These are phyloP conservation scores for Auricularia heimuer DNA, from an alignment of 768 basidiomycete genomes.

Conservation along the genomic window DNA sequence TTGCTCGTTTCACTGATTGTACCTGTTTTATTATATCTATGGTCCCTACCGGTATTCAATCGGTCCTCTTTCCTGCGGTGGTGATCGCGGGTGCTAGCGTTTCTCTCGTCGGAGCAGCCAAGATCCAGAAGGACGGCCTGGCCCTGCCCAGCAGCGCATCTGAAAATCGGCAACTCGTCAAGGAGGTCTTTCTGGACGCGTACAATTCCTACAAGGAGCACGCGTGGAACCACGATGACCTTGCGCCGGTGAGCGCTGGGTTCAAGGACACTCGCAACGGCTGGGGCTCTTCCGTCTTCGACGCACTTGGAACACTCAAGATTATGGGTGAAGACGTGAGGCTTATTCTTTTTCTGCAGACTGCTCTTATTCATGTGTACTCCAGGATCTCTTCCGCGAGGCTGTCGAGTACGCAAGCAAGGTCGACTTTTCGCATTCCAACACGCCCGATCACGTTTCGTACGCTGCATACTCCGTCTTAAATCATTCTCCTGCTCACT, in stretches of 20 bases:
- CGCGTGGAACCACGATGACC: constrained; percentile 20
- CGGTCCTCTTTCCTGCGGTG: neutral
- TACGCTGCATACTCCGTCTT: neutral
- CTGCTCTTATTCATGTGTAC: neutral
- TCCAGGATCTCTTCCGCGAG: constrained; percentile 43
- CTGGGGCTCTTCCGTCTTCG: constrained; percentile 56
- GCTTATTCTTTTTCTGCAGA: neutral
- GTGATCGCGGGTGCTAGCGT: neutral
- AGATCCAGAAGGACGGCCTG: constrained; percentile 37
- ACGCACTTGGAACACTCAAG: constrained; percentile 52
- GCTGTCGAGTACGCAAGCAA: constrained; percentile 41
- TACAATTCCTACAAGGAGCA: constrained; percentile 41
- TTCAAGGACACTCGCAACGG: constrained; percentile 24
- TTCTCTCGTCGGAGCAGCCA: constrained; percentile 21
- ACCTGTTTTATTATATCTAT: too few relatives aligned
- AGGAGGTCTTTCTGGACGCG: constrained; percentile 39
- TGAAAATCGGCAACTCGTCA: constrained; percentile 31
- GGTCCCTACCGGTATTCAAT: neutral
- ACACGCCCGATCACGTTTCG: constrained; percentile 33
- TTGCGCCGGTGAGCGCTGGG: constrained; percentile 33
- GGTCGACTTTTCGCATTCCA: constrained; percentile 47
- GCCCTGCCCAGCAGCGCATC: constrained; percentile 32
- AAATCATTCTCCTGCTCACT: neutral
- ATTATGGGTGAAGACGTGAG: neutral
- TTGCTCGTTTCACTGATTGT: too few relatives aligned